Evolutionary conservation across 2,329 filamentous ascomycete species (phyloP), one percentile per base, ranked within the genome.

Genomic region (Clonostachys byssicola): DNA sequence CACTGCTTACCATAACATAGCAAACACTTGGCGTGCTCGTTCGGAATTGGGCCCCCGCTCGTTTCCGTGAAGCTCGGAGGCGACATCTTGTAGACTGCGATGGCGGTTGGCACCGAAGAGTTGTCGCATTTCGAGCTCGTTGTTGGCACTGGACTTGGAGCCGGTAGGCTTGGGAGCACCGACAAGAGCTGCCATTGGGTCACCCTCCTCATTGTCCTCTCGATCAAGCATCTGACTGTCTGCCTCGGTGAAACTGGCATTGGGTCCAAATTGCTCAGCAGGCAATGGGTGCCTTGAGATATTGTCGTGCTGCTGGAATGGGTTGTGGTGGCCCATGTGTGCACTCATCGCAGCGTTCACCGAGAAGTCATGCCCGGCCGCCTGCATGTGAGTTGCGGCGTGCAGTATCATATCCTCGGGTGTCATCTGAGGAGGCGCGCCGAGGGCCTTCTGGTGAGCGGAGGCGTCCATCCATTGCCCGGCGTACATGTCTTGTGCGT

Each of bases 21-120:
- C 89, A 68, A 94, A 94, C 9, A 94, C 80, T 62, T 94, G 89
- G 51, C 90, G 87, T 20, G 87, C 87, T 57, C 90, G 82, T 66
- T 95, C 89, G 2, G 88, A 89, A 62, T 89, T 88, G 12, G 88
- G 86, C 0, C 88, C 89, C 46, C 87, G 78, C 61, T 92, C 88
- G 55, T 89, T 90, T 41, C 85, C 85, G 54, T 90, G 86, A 23
- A 92, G 77, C 63, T 92, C 86, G 34, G 77, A 74, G 4, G 88
- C 88, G 14, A 92, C 84, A 9, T 92, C 87, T 53, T 82, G 79
- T 23, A 92, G 66, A 33, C 68, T 76, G 34, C 88, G 81, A 52
- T 83, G 76, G 52, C 81, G 80, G 60, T 91, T 91, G 47, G 77
- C 73, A n/a, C 74, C 70, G 52, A 89, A 86, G 44, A 92, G 74